Base-by-base conservation (phyloP, 2,329 filamentous ascomycete species). In the Trichoderma sp. region DNA sequence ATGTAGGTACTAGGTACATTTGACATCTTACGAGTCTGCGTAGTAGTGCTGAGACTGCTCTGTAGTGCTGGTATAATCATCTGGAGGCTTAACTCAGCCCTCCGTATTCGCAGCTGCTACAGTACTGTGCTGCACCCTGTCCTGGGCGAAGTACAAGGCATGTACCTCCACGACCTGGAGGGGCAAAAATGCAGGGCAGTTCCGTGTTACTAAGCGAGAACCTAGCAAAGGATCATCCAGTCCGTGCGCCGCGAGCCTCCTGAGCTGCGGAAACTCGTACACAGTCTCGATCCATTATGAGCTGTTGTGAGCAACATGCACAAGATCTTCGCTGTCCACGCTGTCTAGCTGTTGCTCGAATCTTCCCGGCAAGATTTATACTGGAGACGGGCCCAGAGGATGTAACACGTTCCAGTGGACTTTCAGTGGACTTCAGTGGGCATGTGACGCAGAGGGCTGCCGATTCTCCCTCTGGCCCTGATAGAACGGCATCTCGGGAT, bases 361-460 rank as follows among this genome's bases (percentile, higher is more conserved):
- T 48, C 42, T 48, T 22, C 42, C 12, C 19, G 15, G 22, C 10
- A 10, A 48, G 42, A 48, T 32, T 35, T 27, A n/a, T 45, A 6
- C 25, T 34, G 48, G 60, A 54, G 67, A 53, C 29, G 53, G 54
- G 12, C 37, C 50, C 25, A 67, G 52, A 29, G 37, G 48, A 39
- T 54, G 22, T 32, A 29, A 29, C 61, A 45, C 22, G 29, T 25
- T 54, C 27, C 22, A 45, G 54, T 68, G 66, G 66, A 35, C 29
- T 64, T 54, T 42, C 22, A 35, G 54, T 68, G 66, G 66, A 29
- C 22, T 60, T 67, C 59, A 45, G 39, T 42, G 56, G 64, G 48
- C 37, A 25, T 45, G 57, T 67, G 65, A 67, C 65, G 65, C 52
- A 64, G 34, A 48, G 19, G 42, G 19, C 42, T 59, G 65, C 58